These are phyloP conservation scores for Fusarium anguioides DNA, from an alignment of 2,329 filamentous ascomycete genomes.

Conservation along the genomic window DNA sequence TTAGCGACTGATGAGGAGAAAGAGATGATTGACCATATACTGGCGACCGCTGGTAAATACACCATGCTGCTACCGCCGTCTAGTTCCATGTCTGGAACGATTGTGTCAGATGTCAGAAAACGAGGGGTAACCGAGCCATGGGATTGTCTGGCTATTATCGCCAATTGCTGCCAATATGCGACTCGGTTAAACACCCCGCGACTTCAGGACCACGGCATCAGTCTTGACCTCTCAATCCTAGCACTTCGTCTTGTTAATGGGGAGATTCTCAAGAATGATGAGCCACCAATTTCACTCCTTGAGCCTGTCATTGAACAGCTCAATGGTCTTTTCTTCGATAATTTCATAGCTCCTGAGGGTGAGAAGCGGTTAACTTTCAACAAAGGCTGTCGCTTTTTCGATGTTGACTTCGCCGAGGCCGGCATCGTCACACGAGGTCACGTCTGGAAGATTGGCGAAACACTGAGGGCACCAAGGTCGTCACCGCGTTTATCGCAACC, in stretches of 20 bases:
- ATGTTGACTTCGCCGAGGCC: slow-evolving; percentile 22
- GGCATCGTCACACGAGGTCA: slow-evolving; percentile 42
- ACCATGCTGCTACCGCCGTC: slow-evolving; percentile 33
- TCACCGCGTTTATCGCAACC: slow-evolving; percentile 8
- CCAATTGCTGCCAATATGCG: slow-evolving; percentile 50
- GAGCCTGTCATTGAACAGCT: slow-evolving; percentile 20
- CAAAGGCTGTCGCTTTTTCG: slow-evolving; percentile 42
- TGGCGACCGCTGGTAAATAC: slow-evolving; percentile 45
- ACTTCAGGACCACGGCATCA: slow-evolving; percentile 22
- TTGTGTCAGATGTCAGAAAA: slow-evolving; percentile 42
- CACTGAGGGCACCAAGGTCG: slow-evolving; percentile 30
- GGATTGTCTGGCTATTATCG: slow-evolving; percentile 47
- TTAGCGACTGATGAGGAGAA: neutral
- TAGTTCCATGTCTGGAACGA: slow-evolving; percentile 42
- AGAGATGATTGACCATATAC: slow-evolving; percentile 15
- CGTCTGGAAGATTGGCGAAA: slow-evolving; percentile 40
- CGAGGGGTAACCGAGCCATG: slow-evolving; percentile 38
- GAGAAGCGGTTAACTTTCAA: slow-evolving; percentile 39
- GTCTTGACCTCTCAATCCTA: slow-evolving; percentile 45
- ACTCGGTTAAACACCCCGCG: slow-evolving; percentile 36
- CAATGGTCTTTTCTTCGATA: slow-evolving; percentile 31
- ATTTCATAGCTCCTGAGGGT: slow-evolving; percentile 29
- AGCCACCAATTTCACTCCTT: neutral
- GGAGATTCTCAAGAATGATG: slow-evolving; percentile 50
- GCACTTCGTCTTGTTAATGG: slow-evolving; percentile 48